Evolutionary conservation across 1,139 yeast genomes (phyloP).

Genomic region (Pneumocystis jirovecii): DNA sequence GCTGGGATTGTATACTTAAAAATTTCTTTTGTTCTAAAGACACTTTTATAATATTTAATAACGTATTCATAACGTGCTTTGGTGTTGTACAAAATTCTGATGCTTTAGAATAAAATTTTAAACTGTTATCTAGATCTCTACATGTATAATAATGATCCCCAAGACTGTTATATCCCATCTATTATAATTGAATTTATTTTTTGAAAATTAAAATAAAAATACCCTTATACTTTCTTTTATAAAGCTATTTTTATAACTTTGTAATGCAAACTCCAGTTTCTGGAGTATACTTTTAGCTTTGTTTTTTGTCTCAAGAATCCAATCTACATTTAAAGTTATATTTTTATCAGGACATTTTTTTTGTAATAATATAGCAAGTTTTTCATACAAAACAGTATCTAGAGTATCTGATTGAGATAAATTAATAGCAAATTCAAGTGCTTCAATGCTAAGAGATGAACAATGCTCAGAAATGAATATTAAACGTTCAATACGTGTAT

Average conservation of each 20-base stretch:
- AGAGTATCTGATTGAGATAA: conserved; percentile 9
- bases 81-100: conserved; percentile 16
- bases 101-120: conserved; percentile 11
- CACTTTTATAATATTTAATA: neutral
- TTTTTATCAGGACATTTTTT: conserved; percentile 1
- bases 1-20: conserved; percentile 4
- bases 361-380: conserved; percentile 7
- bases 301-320: conserved; percentile 10
- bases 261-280: conserved; percentile 15
- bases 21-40: neutral
- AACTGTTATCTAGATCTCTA: conserved; percentile 14
- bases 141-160: conserved; percentile 12
- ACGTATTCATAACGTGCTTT: conserved; percentile 5
- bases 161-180: conserved; percentile 16
- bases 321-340: conserved; percentile 7
- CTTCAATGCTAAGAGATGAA: conserved; percentile 9
- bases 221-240: conserved; percentile 16
- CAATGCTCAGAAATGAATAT: conserved; percentile 14
- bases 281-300: conserved; percentile 9
- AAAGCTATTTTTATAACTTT: conserved; percentile 15
- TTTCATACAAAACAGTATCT: conserved; percentile 12
- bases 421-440: conserved; percentile 13
- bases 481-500: conserved; percentile 13
- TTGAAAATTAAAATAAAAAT: neutral
- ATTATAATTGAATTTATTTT: neutral